Conservation (phyloP, 2,329 filamentous ascomycete species). For the Trichoderma cornu-damae region DNA sequence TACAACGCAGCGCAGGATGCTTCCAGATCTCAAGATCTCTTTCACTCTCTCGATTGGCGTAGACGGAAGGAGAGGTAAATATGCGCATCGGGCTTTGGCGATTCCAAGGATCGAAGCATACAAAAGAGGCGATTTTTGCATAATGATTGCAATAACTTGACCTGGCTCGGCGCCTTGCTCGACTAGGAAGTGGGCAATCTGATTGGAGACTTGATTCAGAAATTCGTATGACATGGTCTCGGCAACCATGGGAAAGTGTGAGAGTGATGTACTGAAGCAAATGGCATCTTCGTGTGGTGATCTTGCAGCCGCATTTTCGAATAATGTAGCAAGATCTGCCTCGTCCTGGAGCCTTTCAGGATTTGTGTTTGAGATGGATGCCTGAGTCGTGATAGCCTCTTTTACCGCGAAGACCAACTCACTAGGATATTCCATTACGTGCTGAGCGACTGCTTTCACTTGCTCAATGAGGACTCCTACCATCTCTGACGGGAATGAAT, state of each 20-base stretch:
- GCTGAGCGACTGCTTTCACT: constrained; percentile 47
- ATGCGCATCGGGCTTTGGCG: constrained; percentile 70
- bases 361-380: constrained; percentile 47
- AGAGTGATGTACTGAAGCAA: constrained; percentile 49
- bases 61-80: constrained; percentile 72
- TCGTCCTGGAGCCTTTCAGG: constrained; percentile 32
- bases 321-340: constrained; percentile 45
- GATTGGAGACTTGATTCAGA: constrained; percentile 61
- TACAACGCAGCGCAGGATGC: constrained; percentile 42
- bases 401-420: constrained; percentile 18
- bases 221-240: constrained; percentile 55
- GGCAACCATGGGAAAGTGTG: constrained; percentile 28
- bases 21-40: constrained; percentile 58
- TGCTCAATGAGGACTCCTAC: constrained; percentile 55
- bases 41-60: constrained; percentile 58
- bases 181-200: constrained; percentile 52
- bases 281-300: constrained; percentile 57
- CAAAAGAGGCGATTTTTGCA: constrained; percentile 69
- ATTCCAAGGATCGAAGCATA: constrained; percentile 71
- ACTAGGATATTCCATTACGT: constrained; percentile 29
- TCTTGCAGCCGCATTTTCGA: constrained; percentile 48
- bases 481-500: constrained; percentile 49
- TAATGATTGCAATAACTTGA: constrained; percentile 63
- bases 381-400: constrained; percentile 27
- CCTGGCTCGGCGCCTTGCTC: constrained; percentile 44